Evolutionary conservation across 768 basidiomycete species (phyloP), one percentile per base, ranked within the genome.

Genomic region (Macrocybe gigantea): DNA sequence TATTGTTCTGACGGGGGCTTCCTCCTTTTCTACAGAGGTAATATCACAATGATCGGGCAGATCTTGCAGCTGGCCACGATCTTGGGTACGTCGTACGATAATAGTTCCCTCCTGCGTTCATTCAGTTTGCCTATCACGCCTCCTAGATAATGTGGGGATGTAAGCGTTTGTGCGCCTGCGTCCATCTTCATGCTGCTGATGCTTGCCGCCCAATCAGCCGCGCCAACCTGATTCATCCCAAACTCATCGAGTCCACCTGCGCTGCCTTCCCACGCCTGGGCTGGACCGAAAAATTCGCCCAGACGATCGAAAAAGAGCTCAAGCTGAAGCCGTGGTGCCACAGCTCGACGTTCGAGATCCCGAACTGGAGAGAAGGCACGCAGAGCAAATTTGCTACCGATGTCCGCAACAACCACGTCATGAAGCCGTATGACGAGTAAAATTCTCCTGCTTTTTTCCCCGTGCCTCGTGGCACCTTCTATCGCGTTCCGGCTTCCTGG

Each of bases 1-100:
- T 39, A n/a, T 42, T 34, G 22, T 15, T 43, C n/a, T 35, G 29
- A 36, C 3, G 33, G 3, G 12, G 38, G 38, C 31, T 35, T 47
- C 35, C 37, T n/a, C 33, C 13, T 30, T 15, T 29, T 38, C 35
- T 10, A 13, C 29, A 74, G 72, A 1, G 73, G 75, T 4, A 73
- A 74, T 50, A 79, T 78, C 50, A 74, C 77, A 2, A 66, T 69
- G 59, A 66, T 76, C 41, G 76, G 76, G 7, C 72, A 77, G 57
- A 64, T 76, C 10, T 58, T 78, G 10, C 75, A 77, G 56, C 63
- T 78, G 14, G 70, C 75, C 7, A 77, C 72, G 4, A 71, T 74
- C 49, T 62, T 77, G 15, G 73, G 72, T 73, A 51, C 36, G 67
- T 51, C 37, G 41, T 37, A 37, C 44, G 4, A 33, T 42, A 37